Percentiles rank a stretch among this genome's conserved stretches.
phyloP scores from a whole-genome alignment of 2,329 filamentous ascomycete species.

The Acrocalymma vagum region DNA sequence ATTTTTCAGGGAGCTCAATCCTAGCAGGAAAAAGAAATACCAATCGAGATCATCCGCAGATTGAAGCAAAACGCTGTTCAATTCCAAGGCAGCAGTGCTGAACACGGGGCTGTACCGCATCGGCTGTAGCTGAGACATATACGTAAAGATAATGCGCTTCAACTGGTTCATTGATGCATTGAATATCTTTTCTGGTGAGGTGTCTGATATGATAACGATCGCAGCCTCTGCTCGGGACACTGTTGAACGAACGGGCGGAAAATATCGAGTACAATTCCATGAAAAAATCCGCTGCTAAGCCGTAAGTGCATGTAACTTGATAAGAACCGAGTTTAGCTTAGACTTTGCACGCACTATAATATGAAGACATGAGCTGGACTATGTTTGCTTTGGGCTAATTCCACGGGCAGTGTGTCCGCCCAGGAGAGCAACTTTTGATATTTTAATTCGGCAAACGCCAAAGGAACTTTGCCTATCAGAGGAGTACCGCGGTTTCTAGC shows the following conservation, averaged over 20 bases:
- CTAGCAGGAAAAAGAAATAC: constrained; percentile 8
- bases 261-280: constrained; percentile 6
- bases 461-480: constrained; percentile 7
- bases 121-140: constrained; percentile 2
- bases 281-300: constrained; percentile 3
- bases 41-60: constrained; percentile 5
- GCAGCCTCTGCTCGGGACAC: constrained; percentile 1
- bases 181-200: constrained; percentile 3
- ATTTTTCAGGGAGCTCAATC: constrained; percentile 8
- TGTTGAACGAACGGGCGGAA: constrained; percentile 7
- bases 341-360: constrained; percentile 8
- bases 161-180: constrained; percentile 9
- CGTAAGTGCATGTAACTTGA: background rate
- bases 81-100: constrained; percentile 5
- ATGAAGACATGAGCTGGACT: constrained; percentile 5
- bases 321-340: no score
- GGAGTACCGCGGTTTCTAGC: constrained; percentile 1
- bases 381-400: constrained; percentile 1
- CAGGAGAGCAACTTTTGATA: constrained; percentile 9
- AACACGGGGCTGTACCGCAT: constrained; percentile 8
- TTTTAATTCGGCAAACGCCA: constrained; percentile 9
- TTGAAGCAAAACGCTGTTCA: constrained; percentile 8
- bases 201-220: constrained; percentile 5
- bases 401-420: constrained; percentile 4
- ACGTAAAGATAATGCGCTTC: constrained; percentile 7